phyloP scores from a whole-genome alignment of 1,284 basidiomycete species.

The Porogramme epimiltina region DNA sequence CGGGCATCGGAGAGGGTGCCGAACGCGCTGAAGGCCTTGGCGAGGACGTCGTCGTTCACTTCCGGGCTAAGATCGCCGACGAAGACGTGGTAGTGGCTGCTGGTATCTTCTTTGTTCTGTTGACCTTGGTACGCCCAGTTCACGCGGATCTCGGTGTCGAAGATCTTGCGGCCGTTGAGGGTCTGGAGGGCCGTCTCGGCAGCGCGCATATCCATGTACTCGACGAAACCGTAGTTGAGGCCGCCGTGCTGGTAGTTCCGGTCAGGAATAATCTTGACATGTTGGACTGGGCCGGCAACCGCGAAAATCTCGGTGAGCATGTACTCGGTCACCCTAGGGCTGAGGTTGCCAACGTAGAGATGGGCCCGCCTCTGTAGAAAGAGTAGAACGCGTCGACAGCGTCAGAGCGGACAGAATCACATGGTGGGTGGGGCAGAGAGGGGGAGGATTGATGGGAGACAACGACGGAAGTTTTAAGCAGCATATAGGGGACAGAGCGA shows the following conservation, averaged over 20 bases:
- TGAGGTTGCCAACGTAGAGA: constrained; percentile 97
- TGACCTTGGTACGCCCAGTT: constrained; percentile 98
- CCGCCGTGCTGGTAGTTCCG: constrained; percentile 97
- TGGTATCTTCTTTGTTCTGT: constrained; percentile 95
- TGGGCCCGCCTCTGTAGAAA: constrained; percentile 76
- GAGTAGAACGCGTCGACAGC: not conserved
- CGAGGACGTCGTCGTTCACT: constrained; percentile 96
- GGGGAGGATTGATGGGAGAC: constrained; percentile 4
- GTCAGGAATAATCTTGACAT: constrained; percentile 99
- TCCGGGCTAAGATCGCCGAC: constrained; percentile 98
- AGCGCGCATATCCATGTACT: constrained; percentile 96
- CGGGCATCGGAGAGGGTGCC: constrained; percentile 94
- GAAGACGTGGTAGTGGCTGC: constrained; percentile 96
- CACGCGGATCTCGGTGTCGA: constrained; percentile 95
- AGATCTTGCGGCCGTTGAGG: constrained; percentile 96
- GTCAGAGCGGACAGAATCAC: not conserved
- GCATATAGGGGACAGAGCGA: constrained; percentile 2
- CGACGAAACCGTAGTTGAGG: constrained; percentile 98
- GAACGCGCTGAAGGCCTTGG: constrained; percentile 94
- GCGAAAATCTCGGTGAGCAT: constrained; percentile 97
- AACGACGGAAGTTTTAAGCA: constrained; percentile 3
- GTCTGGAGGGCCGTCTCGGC: constrained; percentile 97
- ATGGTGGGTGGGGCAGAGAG: not conserved
- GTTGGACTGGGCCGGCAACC: constrained; percentile 92
- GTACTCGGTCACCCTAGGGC: constrained; percentile 90